Evolutionary conservation across 208 protist genomes (phyloP), one percentile per base, ranked within the genome.

Genomic region (Acanthamoeba sp.): DNA sequence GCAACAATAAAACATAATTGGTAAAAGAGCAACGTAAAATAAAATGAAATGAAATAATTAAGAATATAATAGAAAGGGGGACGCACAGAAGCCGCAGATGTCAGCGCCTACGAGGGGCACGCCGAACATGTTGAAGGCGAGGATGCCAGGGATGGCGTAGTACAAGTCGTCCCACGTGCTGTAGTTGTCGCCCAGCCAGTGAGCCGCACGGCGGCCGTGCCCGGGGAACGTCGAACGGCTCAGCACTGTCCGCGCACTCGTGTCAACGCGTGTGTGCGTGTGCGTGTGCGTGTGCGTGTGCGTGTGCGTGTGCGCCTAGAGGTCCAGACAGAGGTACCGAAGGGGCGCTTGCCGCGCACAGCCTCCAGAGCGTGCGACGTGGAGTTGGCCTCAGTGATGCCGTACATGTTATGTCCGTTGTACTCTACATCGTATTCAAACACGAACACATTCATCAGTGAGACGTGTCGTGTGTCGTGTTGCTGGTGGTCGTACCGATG

Each of bases 111-210:
- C 97, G 1, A 98, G 36, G 16, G 97, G 96, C 34, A 99, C 95
- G 36, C 98, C 98, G 93, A 98, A 98, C 57, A 99, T 89, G 22
- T 97, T 73, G 78, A 98, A 97, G 7, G 90, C 80, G 4, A 99
- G 50, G 22, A 98, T 97, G 52, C 97, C 97, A 16, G 96, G 59
- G 89, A 99, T 98, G 10, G 96, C 97, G 14, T 59, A 55, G n/a
- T 89, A 89, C 29, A 98, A 66, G 45, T 97, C 88, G 1, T 85
- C 20, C 55, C 82, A 98, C 22, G 90, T 85, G 40, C 32, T 93
- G 2, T 55, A 5, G 90, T 98, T 98, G 93, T 98, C 98, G 38
- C 98, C 98, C 24, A 98, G 96, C 98, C 98, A 99, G 94, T 98
- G 97, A 22, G 57, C 84, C 40, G 48, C 66, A 24, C 96, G 64